Base-by-base conservation (phyloP, 495 filamentous ascomycete genomes). In the Penicillium chermesinum region DNA sequence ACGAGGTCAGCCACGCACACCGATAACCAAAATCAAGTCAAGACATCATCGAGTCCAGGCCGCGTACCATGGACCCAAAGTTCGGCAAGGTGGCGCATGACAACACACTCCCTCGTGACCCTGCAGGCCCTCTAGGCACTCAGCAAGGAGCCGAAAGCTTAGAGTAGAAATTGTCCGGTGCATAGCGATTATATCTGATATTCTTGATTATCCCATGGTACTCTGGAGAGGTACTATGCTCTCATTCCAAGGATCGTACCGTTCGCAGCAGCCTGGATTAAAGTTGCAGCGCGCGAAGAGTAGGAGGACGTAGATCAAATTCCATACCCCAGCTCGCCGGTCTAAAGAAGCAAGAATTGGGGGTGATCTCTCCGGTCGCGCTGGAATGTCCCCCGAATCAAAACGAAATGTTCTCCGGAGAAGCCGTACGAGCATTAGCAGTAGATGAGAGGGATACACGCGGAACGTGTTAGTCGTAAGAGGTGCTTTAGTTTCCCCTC, bases 1-100 rank as follows among this genome's bases (percentile, higher is more conserved):
- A 30, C 25, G 10, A 30, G 25, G 10, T 10, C 25, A 30, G 25
- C 25, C 25, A 4, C n/a, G n/a, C 19, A 38, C 37, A 39, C 15
- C 3, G 17, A 4, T 14, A 20, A 12, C 16, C 22, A 37, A 13
- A 6, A 35, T n/a, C n/a, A 38, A 61, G 47, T 54, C 41, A 52
- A 43, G 49, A 53, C 56, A 62, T 62, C 59, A 62, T 59, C 49
- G 40, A 58, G 52, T 55, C 32, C 34, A 34, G 3, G 27, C 10
- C 14, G 8, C 19, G 59, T 45, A 36, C 59, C 49, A 50, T 53
- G 58, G 52, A 36, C 18, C 17, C 30, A 36, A 17, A 36, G 27
- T 36, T 44, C n/a, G 19, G 40, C 40, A 22, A 22, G 40, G 40
- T 19, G 32, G 25, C 43, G 45, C 36, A 44, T 48, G 42, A 48